Evolutionary conservation across 176 grass and related monocot species (phyloP).

Genomic region (Chrysopogon serrulatus): DNA sequence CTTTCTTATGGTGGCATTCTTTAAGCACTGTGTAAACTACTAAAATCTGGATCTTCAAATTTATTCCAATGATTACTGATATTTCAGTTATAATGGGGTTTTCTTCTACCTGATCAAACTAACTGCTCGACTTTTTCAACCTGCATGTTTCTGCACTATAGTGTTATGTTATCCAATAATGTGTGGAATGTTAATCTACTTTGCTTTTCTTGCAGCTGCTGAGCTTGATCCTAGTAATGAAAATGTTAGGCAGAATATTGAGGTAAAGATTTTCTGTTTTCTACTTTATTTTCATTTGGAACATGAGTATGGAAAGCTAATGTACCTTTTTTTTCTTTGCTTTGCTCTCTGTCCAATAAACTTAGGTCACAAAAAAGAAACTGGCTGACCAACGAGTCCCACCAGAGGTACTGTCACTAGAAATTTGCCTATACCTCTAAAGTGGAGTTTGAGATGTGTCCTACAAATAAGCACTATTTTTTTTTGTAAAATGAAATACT

Average conservation of each 20-base stretch:
- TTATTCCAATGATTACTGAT: background rate
- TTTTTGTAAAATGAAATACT: background rate
- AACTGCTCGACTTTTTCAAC: background rate
- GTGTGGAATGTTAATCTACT: background rate
- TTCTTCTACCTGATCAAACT: background rate
- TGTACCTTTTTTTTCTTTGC: background rate
- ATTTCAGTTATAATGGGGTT: background rate
- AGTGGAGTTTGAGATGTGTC: background rate
- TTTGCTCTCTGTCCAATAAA: background rate
- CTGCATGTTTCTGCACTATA: background rate
- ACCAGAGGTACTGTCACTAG: constrained; percentile 34
- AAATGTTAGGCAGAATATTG: constrained; percentile 68
- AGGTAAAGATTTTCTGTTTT: constrained; percentile 38
- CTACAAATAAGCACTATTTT: background rate
- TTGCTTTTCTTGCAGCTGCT: background rate
- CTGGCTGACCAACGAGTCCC: constrained; percentile 40
- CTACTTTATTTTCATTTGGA: background rate
- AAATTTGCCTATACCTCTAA: background rate
- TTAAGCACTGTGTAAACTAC: background rate
- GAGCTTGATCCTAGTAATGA: constrained; percentile 70
- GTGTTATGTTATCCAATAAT: background rate
- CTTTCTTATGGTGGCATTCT: background rate
- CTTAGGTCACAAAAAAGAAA: constrained; percentile 57
- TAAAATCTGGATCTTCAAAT: background rate
- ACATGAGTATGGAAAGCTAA: background rate